Evolutionary conservation across 805 yeast species (phyloP), one percentile per base, ranked within the genome.

Genomic region (Kluyveromyces dobzhanskii): DNA sequence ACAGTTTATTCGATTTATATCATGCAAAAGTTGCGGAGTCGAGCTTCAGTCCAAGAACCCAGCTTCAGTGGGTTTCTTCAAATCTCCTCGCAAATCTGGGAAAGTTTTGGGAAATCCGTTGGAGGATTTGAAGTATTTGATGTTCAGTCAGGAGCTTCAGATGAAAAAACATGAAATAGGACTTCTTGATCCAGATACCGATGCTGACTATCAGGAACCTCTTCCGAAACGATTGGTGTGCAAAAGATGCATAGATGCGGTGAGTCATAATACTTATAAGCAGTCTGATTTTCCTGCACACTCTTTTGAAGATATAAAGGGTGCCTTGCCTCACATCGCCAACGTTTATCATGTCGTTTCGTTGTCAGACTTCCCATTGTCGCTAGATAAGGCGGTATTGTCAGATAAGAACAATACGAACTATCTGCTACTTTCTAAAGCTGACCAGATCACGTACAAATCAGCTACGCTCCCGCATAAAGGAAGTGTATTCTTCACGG

Each of bases 311-410:
- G 56, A 60, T 4, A 57, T 70, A 1, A 37, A 65, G 40, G 46
- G 48, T 4, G 35, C 40, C 3, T 46, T 65, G 17, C 85, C 78
- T 2, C 50, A 48, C 3, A 48, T 57, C 24, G 70, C 75, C 3
- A 67, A 67, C 7, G 47, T 81, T 1, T 69, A 80, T 2, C 78
- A 81, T 51, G 75, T 83, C 1, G 64, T 80, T 8, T 78, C 82
- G 26, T 76, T 82, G 1, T 56, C 70, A 11, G 94, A 85, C 47
- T 84, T 85, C 52, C 95, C 96, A 1, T 61, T 80, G 30, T 69
- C 79, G 5, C 50, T 79, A 3, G 62, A 70, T 41, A 36, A 34
- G n/a, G 23, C 38, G 5, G 17, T 55, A 4, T 35, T 58, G n/a
- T 30, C 46, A 12, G 41, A 40, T 21, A 36, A 40, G 17, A 30